Evolutionary conservation across 176 grass and related monocot species (phyloP).

Genomic region (Paspalum notatum): DNA sequence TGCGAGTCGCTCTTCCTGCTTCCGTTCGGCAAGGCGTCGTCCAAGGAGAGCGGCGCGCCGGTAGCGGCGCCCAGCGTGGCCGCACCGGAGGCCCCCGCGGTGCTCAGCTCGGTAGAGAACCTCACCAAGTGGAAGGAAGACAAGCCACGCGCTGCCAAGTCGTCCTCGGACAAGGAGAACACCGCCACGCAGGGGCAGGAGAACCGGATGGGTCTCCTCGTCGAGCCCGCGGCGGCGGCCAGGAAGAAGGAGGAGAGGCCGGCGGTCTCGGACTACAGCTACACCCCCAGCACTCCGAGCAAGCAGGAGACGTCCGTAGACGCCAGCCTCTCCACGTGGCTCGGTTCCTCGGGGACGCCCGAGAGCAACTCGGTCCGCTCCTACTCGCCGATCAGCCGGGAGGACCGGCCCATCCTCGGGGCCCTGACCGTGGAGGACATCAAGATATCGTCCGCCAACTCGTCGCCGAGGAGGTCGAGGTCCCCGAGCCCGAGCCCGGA

Average conservation of each 20-base stretch:
- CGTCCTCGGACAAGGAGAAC: slow-evolving; percentile 68
- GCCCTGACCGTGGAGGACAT: slow-evolving; percentile 87
- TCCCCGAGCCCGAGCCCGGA: slow-evolving; percentile 72
- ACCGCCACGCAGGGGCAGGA: slow-evolving; percentile 37
- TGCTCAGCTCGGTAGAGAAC: slow-evolving; percentile 77
- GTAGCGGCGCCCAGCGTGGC: neutral
- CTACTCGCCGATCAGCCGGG: slow-evolving; percentile 62
- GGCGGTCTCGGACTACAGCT: slow-evolving; percentile 36
- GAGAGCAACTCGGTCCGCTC: slow-evolving; percentile 57
- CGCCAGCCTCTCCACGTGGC: slow-evolving; percentile 90
- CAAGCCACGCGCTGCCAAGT: slow-evolving; percentile 42
- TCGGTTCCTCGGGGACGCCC: slow-evolving; percentile 52
- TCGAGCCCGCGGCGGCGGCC: slow-evolving; percentile 6
- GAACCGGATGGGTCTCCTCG: slow-evolving; percentile 42
- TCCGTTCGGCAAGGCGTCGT: slow-evolving; percentile 43
- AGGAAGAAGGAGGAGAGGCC: slow-evolving; percentile 42
- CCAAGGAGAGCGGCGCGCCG: slow-evolving; percentile 32
- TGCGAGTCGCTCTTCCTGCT: slow-evolving; percentile 92
- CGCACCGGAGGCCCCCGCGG: neutral
- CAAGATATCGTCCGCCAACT: slow-evolving; percentile 79
- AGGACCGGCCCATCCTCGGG: slow-evolving; percentile 86
- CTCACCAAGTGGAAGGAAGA: slow-evolving; percentile 77
- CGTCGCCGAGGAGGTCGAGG: slow-evolving; percentile 70
- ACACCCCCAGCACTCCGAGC: slow-evolving; percentile 54
- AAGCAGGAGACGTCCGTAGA: slow-evolving; percentile 80